Evolutionary conservation across 352 stramenopile genomes (phyloP), one percentile per base, ranked within the genome.

Genomic region (Phytophthora constricta): DNA sequence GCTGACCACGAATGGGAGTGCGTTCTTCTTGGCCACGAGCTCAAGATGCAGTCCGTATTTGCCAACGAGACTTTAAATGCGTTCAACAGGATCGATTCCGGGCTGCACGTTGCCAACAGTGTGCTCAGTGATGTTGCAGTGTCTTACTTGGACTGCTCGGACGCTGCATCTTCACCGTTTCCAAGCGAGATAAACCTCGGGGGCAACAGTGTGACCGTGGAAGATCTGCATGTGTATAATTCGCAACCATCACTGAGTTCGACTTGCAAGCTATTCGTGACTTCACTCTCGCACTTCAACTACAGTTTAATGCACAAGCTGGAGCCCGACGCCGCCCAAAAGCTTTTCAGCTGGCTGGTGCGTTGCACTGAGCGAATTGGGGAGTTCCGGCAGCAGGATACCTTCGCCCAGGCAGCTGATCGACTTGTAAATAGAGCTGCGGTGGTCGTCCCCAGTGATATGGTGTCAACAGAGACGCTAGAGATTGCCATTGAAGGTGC

Each of bases 281-380:
- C 75, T 45, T 74, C 72, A 0, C 74, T 85, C 14, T 76, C 75
- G 46, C 59, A 70, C 19, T 90, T 90, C 62, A 76, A 84, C 57
- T 90, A 89, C 59, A 72, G 79, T 19, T 72, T 90, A 49, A 90
- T 90, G 82, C 61, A 79, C 69, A 90, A 90, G 54, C 62, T 90
- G 39, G 63, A 85, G 46, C 42, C 59, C 11, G 62, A 70, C 0
- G 47, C 60, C 0, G 79, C 76, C 2, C 48, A 72, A 0, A 54
- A 77, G 23, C 70, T 89, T 27, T 89, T 90, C 54, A 53, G 74
- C 25, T 89, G 78, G 78, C 72, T 85, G 43, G 74, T 89, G 17
- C 60, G 77, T 28, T 82, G 70, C 55, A 79, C 82, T 16, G 82
- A 90, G 55, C 56, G 66, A 33, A 68, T 90, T 20, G 78, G 76